Evolutionary conservation across 345 rosid genomes (phyloP).

Genomic region (Isatis tinctoria): DNA sequence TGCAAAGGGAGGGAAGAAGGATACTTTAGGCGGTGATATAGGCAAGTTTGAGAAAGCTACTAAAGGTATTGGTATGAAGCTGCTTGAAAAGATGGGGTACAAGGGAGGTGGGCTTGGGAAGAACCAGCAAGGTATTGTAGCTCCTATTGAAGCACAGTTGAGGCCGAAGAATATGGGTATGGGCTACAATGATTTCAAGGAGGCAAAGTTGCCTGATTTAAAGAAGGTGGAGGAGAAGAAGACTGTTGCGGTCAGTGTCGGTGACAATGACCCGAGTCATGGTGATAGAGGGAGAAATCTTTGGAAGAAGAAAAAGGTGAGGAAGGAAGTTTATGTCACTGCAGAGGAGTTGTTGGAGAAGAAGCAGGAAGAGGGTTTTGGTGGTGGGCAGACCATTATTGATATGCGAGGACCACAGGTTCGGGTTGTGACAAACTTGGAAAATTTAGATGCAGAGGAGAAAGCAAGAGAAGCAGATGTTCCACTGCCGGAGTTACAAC

Average conservation of each 20-base stretch:
- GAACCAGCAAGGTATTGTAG: slow-evolving; percentile 79
- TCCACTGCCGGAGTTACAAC: slow-evolving; percentile 94
- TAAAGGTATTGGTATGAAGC: slow-evolving; percentile 73
- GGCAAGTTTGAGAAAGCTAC: slow-evolving; percentile 75
- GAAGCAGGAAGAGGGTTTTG: slow-evolving; percentile 74
- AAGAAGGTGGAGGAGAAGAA: slow-evolving; percentile 62
- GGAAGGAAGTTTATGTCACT: slow-evolving; percentile 52
- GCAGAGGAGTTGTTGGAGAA: slow-evolving; percentile 69
- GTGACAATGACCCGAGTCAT: slow-evolving; percentile 27
- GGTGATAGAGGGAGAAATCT: slow-evolving; percentile 45
- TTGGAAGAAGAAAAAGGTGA: slow-evolving; percentile 61
- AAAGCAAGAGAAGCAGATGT: slow-evolving; percentile 79
- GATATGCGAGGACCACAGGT: slow-evolving; percentile 96
- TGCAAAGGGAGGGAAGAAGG: slow-evolving; percentile 49
- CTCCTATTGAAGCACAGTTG: slow-evolving; percentile 80
- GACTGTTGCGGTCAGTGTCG: slow-evolving; percentile 12
- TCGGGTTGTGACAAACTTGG: slow-evolving; percentile 80
- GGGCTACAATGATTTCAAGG: slow-evolving; percentile 86
- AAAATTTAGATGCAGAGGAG: slow-evolving; percentile 86
- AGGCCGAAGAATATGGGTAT: slow-evolving; percentile 93
- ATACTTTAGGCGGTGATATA: slow-evolving; percentile 39
- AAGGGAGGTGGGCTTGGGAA: slow-evolving; percentile 88
- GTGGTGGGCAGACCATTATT: slow-evolving; percentile 78
- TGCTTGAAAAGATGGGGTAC: slow-evolving; percentile 93
- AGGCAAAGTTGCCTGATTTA: slow-evolving; percentile 48